phyloP scores from a whole-genome alignment of 2,329 filamentous ascomycete genomes.

The Didymella pomorum region DNA sequence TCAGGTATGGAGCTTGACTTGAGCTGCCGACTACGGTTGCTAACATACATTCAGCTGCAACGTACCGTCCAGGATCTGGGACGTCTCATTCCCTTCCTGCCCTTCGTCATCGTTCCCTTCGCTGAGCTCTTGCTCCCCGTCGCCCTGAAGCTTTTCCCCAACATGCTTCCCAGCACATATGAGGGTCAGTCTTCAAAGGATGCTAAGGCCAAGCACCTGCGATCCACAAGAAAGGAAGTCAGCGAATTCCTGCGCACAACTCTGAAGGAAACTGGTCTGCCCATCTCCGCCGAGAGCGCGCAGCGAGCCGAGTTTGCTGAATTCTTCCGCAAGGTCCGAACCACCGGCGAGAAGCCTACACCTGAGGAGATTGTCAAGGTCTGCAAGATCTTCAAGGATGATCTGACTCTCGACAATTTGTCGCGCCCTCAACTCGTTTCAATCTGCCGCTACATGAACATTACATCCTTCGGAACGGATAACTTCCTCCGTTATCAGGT shows the following conservation, averaged over 20 bases:
- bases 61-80: conserved; percentile 93
- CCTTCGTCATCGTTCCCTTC: conserved; percentile 96
- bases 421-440: conserved; percentile 94
- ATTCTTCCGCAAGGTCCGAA: conserved; percentile 90
- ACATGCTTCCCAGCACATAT: conserved; percentile 95
- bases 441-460: conserved; percentile 98
- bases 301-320: conserved; percentile 93
- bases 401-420: conserved; percentile 95
- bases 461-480: conserved; percentile 96
- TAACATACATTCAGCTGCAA: conserved; percentile 65
- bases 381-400: conserved; percentile 98
- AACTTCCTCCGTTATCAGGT: conserved; percentile 98
- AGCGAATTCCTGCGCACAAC: conserved; percentile 89
- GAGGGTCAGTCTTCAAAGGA: conserved; percentile 92
- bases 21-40: neutral
- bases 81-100: conserved; percentile 91
- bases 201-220: conserved; percentile 80
- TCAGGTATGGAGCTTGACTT: conserved; percentile 62
- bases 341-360: conserved; percentile 89
- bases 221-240: conserved; percentile 90
- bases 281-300: conserved; percentile 81
- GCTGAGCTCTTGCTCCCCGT: conserved; percentile 91
- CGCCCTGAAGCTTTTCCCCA: conserved; percentile 93
- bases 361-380: conserved; percentile 95
- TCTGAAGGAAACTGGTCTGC: conserved; percentile 89